Conservation (phyloP, 2,329 filamentous ascomycete species). For the Tolypocladium nubicola region DNA sequence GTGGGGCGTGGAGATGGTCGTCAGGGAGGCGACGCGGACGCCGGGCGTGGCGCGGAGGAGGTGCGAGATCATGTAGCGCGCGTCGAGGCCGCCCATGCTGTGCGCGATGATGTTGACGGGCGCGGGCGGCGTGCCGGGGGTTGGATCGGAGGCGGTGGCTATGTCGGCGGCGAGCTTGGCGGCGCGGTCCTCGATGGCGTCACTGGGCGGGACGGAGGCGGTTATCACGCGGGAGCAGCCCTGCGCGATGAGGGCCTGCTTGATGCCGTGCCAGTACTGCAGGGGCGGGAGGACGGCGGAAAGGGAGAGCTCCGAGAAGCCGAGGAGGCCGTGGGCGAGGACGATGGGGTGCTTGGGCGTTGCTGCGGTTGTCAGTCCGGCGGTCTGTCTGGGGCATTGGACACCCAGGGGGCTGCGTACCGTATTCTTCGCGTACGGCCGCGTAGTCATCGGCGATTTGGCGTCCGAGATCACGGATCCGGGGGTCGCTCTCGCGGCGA, state of each 20-base stretch:
- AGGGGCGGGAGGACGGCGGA: slow-evolving; percentile 42
- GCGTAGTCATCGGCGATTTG: slow-evolving; percentile 37
- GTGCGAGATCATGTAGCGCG: slow-evolving; percentile 53
- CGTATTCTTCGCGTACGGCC: slow-evolving; percentile 31
- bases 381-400: neutral
- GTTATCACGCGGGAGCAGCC: slow-evolving; percentile 43
- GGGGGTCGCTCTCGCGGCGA: slow-evolving; percentile 1
- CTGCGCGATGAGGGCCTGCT: slow-evolving; percentile 42
- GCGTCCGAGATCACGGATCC: neutral
- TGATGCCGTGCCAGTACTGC: slow-evolving; percentile 57
- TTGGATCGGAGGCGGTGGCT: slow-evolving; percentile 14
- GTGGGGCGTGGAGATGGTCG: slow-evolving; percentile 46
- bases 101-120: slow-evolving; percentile 71
- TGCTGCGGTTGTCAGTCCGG: slow-evolving; percentile 19
- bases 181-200: slow-evolving; percentile 50
- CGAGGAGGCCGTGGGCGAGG: slow-evolving; percentile 54
- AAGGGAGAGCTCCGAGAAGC: slow-evolving; percentile 48
- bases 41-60: slow-evolving; percentile 29
- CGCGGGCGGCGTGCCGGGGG: slow-evolving; percentile 15
- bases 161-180: slow-evolving; percentile 46
- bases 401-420: slow-evolving; percentile 15
- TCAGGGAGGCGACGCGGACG: slow-evolving; percentile 38
- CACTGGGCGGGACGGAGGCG: slow-evolving; percentile 50
- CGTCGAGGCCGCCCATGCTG: slow-evolving; percentile 56
- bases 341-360: slow-evolving; percentile 52